Conservation (phyloP, 345 rosid genomes). For the Psidium guajava region DNA sequence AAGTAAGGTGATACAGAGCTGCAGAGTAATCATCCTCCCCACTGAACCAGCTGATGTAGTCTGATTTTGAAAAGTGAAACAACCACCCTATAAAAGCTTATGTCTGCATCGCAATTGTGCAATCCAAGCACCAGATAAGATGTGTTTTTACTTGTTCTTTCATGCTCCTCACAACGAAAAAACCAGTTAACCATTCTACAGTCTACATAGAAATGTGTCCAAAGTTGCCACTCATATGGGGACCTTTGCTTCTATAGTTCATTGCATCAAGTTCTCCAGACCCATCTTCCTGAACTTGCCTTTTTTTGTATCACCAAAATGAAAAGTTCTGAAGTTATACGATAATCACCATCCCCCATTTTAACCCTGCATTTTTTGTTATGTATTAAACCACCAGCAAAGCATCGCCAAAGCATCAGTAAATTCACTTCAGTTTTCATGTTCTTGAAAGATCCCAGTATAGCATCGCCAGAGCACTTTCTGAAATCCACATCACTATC, state of each 20-base stretch:
- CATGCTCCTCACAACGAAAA: background rate
- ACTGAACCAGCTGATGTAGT: background rate
- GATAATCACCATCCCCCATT: background rate
- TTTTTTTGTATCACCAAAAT: background rate
- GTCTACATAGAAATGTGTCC: background rate
- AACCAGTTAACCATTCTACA: background rate
- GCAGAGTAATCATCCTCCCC: background rate
- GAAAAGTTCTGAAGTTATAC: background rate
- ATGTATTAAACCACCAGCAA: background rate
- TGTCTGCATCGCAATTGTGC: background rate
- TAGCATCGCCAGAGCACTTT: background rate
- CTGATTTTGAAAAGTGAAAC: background rate
- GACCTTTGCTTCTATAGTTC: background rate
- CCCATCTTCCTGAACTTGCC: background rate
- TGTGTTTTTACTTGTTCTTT: background rate
- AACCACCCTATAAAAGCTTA: background rate
- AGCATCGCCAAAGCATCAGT: background rate
- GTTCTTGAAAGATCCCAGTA: background rate
- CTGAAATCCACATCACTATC: background rate
- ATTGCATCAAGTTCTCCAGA: background rate
- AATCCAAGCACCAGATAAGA: background rate
- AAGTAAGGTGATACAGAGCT: background rate
- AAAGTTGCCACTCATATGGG: background rate
- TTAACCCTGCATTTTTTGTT: background rate
- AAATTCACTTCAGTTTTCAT: background rate